Conservation (phyloP, 352 stramenopile species). For the Phytophthora podocarpi region DNA sequence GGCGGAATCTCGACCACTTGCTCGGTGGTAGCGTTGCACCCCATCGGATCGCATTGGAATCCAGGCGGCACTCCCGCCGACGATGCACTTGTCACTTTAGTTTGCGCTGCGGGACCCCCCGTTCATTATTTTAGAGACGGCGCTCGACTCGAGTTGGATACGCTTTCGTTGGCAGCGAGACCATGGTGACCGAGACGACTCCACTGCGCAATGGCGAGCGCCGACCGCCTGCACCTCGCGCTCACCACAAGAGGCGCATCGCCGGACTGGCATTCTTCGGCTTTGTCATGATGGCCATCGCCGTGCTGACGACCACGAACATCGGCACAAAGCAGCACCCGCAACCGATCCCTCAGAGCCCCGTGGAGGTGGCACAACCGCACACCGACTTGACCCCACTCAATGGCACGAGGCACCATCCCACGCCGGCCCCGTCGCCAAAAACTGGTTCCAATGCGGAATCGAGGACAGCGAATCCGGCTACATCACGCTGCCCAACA, state of each 20-base stretch:
- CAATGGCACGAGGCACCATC: constrained; percentile 1
- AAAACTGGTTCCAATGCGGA: constrained; percentile 29
- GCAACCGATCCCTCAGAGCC: constrained; percentile 5
- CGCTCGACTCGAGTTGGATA: too few species aligned
- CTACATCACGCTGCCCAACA: not conserved
- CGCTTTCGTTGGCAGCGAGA: constrained; percentile 3
- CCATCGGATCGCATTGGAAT: too few species aligned
- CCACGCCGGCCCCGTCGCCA: not conserved
- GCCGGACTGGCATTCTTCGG: constrained; percentile 26
- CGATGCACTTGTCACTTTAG: not conserved
- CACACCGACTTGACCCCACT: constrained; percentile 3
- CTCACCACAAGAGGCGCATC: constrained; percentile 14
- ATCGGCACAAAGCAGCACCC: not conserved
- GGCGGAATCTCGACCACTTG: too few species aligned
- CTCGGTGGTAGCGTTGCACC: too few species aligned
- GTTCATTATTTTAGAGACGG: not conserved
- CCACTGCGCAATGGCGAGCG: constrained; percentile 22
- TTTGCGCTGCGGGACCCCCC: too few species aligned
- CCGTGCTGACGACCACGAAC: constrained; percentile 28
- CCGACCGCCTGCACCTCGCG: not conserved
- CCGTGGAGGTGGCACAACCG: constrained; percentile 7
- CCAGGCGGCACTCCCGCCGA: not conserved
- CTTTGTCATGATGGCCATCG: constrained; percentile 19
- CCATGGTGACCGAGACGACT: constrained; percentile 33
- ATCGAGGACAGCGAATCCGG: constrained; percentile 23